Evolutionary conservation across 352 stramenopile species (phyloP).

Genomic region (Halophytophthora polymorphica): DNA sequence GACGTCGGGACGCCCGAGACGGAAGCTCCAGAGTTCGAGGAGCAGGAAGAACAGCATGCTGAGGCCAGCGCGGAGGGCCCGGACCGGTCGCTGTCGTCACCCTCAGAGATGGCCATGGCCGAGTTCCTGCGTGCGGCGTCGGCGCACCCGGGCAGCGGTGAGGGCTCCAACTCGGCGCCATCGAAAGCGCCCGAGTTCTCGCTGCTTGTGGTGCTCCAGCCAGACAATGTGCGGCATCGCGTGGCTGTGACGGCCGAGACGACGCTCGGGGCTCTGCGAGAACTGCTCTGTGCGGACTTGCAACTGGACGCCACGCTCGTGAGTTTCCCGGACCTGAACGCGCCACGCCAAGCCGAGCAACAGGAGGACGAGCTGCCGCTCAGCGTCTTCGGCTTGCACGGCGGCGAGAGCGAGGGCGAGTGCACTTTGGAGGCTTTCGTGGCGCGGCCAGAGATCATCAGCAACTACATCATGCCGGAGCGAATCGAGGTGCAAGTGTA

Average conservation of each 20-base stretch:
- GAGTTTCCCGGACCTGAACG: slow-evolving; percentile 54
- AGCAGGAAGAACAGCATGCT: slow-evolving; percentile 2
- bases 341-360: slow-evolving; percentile 20
- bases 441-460: slow-evolving; percentile 30
- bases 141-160: slow-evolving; percentile 12
- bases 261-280: slow-evolving; percentile 49
- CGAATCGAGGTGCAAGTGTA: slow-evolving; percentile 78
- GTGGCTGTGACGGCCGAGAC: slow-evolving; percentile 49
- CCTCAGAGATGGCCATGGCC: slow-evolving; percentile 23
- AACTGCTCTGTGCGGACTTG: slow-evolving; percentile 58
- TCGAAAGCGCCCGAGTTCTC: slow-evolving; percentile 34
- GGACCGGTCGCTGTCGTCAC: slow-evolving; percentile 6
- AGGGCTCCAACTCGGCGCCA: neutral
- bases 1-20: neutral
- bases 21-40: neutral
- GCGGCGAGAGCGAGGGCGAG: slow-evolving; percentile 25
- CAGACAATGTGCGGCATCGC: slow-evolving; percentile 70
- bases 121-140: slow-evolving; percentile 27
- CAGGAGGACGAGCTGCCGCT: slow-evolving; percentile 38
- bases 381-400: slow-evolving; percentile 32
- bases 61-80: slow-evolving; percentile 1
- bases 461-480: slow-evolving; percentile 84
- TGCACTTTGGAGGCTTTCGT: slow-evolving; percentile 52
- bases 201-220: slow-evolving; percentile 68
- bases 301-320: slow-evolving; percentile 55